Percentiles rank a stretch among this genome's conserved stretches.
Conservation (phyloP, 192 early-diverging fungal species). For the Pilaira anomala region DNA sequence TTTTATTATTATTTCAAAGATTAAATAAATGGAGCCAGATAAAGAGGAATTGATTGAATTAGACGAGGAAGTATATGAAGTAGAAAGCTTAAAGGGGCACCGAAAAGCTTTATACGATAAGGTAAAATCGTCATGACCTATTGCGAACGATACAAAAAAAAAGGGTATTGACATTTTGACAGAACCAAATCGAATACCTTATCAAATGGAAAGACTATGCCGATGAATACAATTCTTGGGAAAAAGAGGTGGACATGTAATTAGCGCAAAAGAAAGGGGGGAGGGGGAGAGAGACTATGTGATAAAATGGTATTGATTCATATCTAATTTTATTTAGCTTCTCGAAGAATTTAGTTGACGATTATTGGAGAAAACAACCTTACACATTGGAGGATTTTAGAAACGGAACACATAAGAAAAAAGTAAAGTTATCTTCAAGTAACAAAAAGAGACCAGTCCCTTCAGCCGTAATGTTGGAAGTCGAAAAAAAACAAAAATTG, state of each 20-base stretch:
- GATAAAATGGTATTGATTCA: no score
- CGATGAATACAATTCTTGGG: background rate
- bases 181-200: constrained; percentile 3
- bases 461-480: background rate
- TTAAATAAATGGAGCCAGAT: background rate
- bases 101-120: background rate
- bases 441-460: no score
- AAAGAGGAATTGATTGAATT: background rate
- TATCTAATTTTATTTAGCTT: background rate
- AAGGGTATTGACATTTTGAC: background rate
- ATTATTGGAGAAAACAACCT: background rate
- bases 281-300: no score
- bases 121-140: background rate
- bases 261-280: background rate
- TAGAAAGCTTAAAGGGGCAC: background rate
- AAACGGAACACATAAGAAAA: background rate
- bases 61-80: constrained; percentile 7
- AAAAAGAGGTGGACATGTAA: constrained; percentile 6
- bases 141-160: background rate
- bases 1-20: background rate
- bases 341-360: background rate
- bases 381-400: background rate
- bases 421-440: background rate
- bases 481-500: background rate
- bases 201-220: background rate